phyloP scores from a whole-genome alignment of 1,284 basidiomycete genomes.

The Apiotrichum gracile region DNA sequence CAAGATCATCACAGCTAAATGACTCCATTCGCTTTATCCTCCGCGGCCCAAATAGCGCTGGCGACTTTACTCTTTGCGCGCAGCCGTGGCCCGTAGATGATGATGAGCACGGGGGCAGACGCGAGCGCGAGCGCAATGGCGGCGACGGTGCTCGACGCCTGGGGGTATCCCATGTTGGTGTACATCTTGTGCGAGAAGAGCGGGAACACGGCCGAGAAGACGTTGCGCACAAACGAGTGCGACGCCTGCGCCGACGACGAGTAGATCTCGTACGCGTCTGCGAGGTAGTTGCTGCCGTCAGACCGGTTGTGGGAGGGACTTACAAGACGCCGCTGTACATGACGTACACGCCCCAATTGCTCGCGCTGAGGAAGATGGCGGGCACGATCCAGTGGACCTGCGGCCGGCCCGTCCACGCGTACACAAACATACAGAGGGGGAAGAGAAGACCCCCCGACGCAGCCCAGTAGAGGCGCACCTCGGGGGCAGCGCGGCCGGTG shows the following conservation, averaged over 20 bases:
- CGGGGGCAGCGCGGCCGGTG: constrained; percentile 46
- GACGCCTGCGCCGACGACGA: constrained; percentile 47
- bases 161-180: constrained; percentile 34
- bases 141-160: constrained; percentile 42
- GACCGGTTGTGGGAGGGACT: constrained; percentile 10
- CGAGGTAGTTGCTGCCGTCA: constrained; percentile 33
- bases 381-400: constrained; percentile 33
- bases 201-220: constrained; percentile 35
- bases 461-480: constrained; percentile 49
- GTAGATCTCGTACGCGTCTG: constrained; percentile 43
- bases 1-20: too few species aligned
- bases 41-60: constrained; percentile 14
- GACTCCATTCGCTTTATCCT: neutral
- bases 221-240: constrained; percentile 42
- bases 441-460: constrained; percentile 42
- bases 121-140: constrained; percentile 35
- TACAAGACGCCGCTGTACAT: constrained; percentile 42
- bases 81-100: constrained; percentile 39
- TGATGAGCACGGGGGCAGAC: constrained; percentile 35
- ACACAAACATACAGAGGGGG: constrained; percentile 30
- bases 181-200: constrained; percentile 42
- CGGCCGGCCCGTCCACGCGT: constrained; percentile 41
- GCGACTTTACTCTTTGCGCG: constrained; percentile 41
- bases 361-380: constrained; percentile 24
- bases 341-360: constrained; percentile 30